Evolutionary conservation across 768 basidiomycete genomes (phyloP), one percentile per base, ranked within the genome.

Genomic region (Phylloporus sp.): DNA sequence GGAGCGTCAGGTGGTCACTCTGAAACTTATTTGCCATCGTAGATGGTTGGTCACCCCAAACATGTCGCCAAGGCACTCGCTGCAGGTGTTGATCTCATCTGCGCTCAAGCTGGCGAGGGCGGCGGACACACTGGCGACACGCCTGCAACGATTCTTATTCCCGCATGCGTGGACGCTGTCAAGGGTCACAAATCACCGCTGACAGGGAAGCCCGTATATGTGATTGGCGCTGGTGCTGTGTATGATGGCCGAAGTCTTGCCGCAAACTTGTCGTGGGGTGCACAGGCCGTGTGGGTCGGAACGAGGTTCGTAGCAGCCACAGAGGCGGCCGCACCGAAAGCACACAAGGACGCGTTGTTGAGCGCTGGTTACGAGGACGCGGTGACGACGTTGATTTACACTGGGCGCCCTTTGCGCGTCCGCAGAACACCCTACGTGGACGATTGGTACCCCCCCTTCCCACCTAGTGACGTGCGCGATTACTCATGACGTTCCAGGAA

Each of bases 41-140:
- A 79, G 75, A 92, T 91, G 89, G 85, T 95, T 48, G 93, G 93
- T n/a, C 89, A 92, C 61, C 91, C 92, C 11, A 95, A 92, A 62
- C 89, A 92, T 63, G 87, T 87, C 36, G 53, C 71, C 38, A 89
- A 87, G 64, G 89, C 89, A 8, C 77, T 95, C 26, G 87, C 77
- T 4, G 84, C 75, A 28, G 94, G 93, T 28, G 86, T 90, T 26
- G 93, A 97, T 60, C 72, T 97, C 50, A 94, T 97, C 62, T 96
- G 93, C 58, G 91, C 91, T 4, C 92, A 95, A 69, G 92, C 86
- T 3, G 89, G 90, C 21, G 93, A 96, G 68, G 93, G 88, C 29
- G 90, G 91, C 43, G 89, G 89, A 13, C 82, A 84, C 72, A 95
- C 93, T 0, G 93, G 93, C 20, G 83, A 88, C 52, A 80, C 84